Evolutionary conservation across 352 stramenopile species (phyloP).

Genomic region (Pythium periplocum): DNA sequence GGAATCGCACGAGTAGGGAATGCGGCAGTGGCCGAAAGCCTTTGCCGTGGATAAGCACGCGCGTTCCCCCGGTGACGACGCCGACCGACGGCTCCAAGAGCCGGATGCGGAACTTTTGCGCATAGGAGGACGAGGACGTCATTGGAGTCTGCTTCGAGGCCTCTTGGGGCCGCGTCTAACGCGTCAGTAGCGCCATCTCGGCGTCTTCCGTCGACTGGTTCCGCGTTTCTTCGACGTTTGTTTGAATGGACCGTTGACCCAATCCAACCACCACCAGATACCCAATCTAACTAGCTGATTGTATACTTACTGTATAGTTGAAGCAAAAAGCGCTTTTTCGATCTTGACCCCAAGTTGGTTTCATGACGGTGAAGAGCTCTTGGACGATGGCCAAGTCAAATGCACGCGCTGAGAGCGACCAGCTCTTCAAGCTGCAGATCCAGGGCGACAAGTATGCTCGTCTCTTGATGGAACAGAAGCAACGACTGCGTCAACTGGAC

Average conservation of each 20-base stretch:
- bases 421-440: slow-evolving; percentile 80
- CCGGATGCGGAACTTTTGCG: slow-evolving; percentile 30
- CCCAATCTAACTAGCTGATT: neutral
- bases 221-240: no score
- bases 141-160: no score
- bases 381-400: slow-evolving; percentile 53
- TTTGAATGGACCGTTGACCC: neutral
- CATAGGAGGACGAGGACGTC: neutral
- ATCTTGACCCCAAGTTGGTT: neutral
- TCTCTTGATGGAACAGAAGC: slow-evolving; percentile 64
- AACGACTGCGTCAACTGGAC: slow-evolving; percentile 60
- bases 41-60: slow-evolving; percentile 48
- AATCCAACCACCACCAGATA: neutral
- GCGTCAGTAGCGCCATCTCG: neutral
- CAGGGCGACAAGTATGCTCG: slow-evolving; percentile 77
- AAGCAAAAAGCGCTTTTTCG: slow-evolving; percentile 7
- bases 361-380: neutral
- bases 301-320: no score
- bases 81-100: slow-evolving; percentile 46
- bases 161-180: no score
- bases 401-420: slow-evolving; percentile 61
- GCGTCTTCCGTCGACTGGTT: neutral
- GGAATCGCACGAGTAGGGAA: slow-evolving; percentile 60
- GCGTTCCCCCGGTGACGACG: slow-evolving; percentile 40
- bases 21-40: slow-evolving; percentile 56